Evolutionary conservation across 2,329 filamentous ascomycete genomes (phyloP), one percentile per base, ranked within the genome.

Genomic region (Colletotrichum gigasporum): DNA sequence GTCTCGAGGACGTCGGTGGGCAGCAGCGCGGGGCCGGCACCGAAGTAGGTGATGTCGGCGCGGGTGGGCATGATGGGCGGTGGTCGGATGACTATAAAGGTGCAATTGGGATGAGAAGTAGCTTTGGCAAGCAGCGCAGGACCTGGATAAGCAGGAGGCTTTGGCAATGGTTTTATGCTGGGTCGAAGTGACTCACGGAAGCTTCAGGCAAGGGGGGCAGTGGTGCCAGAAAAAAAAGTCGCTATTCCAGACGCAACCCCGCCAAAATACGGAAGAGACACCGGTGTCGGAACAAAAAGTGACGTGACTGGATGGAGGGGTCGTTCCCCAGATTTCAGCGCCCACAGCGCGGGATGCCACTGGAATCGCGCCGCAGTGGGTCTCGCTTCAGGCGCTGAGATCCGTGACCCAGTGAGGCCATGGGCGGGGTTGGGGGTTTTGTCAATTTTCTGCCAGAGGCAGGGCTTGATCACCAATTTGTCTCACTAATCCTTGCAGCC

Each of bases 1-100:
- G 83, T 84, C 76, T 96, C 88, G 51, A 97, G 87, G 20, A 97
- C 92, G 4, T 87, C 80, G 11, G 92, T 96, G 22, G 94, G 94
- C 16, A 98, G 85, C 30, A 88, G 83, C n/a, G 95, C 94, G 50
- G 95, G 95, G 67, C 95, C 95, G 55, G 95, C 94, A 66, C 94
- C 94, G 71, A 97, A 97, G 80, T 96, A 96, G 69, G 90, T 86
- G 75, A 96, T 87, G 68, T 95, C 90, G 71, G 88, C 83, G 78
- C 93, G 85, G 68, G 87, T 82, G 72, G 91, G 90, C 92, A 95
- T 93, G 39, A 16, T 52, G 56, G 45, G 53, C 50, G 44, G 34
- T 35, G 35, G 47, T 34, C 18, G 9, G 50, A 14, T 7, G 30
- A n/a, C n/a, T 42, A 5, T 20, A 10, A 26, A 12, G 42, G 39